phyloP scores from a whole-genome alignment of 2,329 filamentous ascomycete genomes.

The Aspergillus intermedius region DNA sequence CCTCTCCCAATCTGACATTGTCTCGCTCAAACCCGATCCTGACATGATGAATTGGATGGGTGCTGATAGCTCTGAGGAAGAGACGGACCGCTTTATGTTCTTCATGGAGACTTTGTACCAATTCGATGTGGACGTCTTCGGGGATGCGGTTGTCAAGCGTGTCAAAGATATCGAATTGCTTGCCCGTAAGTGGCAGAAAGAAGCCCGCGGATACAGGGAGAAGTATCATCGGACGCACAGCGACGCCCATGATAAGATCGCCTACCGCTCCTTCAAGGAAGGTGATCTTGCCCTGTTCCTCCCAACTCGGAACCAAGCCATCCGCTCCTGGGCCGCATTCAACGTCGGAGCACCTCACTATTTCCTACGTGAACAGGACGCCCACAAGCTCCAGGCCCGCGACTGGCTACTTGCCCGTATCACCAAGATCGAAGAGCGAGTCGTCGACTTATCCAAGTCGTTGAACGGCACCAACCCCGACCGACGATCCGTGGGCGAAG shows the following conservation, averaged over 20 bases:
- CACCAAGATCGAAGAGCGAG: slow-evolving; percentile 79
- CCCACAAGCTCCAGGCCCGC: slow-evolving; percentile 71
- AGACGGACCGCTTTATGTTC: slow-evolving; percentile 65
- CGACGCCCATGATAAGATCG: slow-evolving; percentile 92
- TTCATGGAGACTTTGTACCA: slow-evolving; percentile 67
- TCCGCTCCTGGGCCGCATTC: slow-evolving; percentile 95
- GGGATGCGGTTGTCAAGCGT: slow-evolving; percentile 78
- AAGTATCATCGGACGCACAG: slow-evolving; percentile 73
- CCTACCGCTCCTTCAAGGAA: slow-evolving; percentile 91
- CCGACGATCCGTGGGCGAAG: slow-evolving; percentile 41
- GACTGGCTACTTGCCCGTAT: slow-evolving; percentile 98
- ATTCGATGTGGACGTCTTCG: slow-evolving; percentile 78
- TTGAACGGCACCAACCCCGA: slow-evolving; percentile 54
- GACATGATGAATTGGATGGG: slow-evolving; percentile 79
- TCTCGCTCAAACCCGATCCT: slow-evolving; percentile 51
- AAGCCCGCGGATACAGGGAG: slow-evolving; percentile 79
- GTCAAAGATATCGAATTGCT: slow-evolving; percentile 91
- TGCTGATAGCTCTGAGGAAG: slow-evolving; percentile 56
- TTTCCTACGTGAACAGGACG: slow-evolving; percentile 88
- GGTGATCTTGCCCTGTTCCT: slow-evolving; percentile 91
- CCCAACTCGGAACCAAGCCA: slow-evolving; percentile 88
- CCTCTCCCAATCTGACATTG: slow-evolving; percentile 27
- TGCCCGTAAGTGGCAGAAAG: slow-evolving; percentile 86
- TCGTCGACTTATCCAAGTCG: slow-evolving; percentile 84
- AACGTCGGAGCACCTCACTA: slow-evolving; percentile 97